Conservation (phyloP, 192 early-diverging fungal species). For the Podila horticola region DNA sequence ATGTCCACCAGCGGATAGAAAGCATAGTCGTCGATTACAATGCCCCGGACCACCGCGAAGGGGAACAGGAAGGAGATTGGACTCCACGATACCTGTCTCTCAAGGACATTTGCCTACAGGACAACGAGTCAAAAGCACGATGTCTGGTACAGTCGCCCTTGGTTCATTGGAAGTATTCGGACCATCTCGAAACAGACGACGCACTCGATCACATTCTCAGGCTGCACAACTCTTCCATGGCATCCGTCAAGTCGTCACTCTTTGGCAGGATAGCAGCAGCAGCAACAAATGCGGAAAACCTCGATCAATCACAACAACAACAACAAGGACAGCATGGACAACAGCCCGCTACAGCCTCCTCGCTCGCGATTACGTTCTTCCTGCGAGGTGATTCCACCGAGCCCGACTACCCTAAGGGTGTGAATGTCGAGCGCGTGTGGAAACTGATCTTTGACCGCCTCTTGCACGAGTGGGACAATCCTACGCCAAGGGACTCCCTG, state of each 20-base stretch:
- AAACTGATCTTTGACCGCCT: constrained; percentile 29
- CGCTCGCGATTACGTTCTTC: constrained; percentile 33
- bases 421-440: constrained; percentile 22
- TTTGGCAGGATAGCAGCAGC: no score
- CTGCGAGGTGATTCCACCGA: constrained; percentile 26
- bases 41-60: not conserved
- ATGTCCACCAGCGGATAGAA: constrained; percentile 28
- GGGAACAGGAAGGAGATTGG: not conserved
- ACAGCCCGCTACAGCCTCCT: not conserved
- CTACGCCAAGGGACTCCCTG: not conserved
- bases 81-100: constrained; percentile 16
- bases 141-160: constrained; percentile 71
- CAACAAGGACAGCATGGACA: not conserved
- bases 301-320: not conserved
- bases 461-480: constrained; percentile 6
- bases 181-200: not conserved
- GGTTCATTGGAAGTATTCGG: not conserved
- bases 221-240: no score
- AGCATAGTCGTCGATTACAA: constrained; percentile 22
- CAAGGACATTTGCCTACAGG: constrained; percentile 35
- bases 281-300: not conserved
- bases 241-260: no score
- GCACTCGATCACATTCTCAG: no score
- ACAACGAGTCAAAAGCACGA: constrained; percentile 4
- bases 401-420: not conserved